Base-by-base conservation (phyloP, 2,329 filamentous ascomycete genomes). In the Plectosphaerella plurivora region DNA sequence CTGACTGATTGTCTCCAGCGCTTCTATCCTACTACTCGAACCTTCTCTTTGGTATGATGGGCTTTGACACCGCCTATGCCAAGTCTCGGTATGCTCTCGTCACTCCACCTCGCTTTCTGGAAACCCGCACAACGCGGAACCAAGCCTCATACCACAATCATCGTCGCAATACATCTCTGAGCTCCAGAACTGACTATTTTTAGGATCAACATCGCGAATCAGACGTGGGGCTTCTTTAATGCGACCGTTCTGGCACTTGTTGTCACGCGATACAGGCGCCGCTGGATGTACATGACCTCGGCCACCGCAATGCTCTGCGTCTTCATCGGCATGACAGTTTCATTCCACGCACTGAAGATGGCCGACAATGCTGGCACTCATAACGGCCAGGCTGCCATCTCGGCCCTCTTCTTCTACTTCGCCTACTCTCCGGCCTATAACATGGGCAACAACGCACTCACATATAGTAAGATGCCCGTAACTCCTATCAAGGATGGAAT, bases 371-470 rank as follows among this genome's bases (percentile, higher is more conserved):
- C 50, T 5, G 55, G 56, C n/a, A 59, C 55, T n/a, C 57, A 57
- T 24, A 65, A 68, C 55, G 51, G 54, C 52, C 63, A 54, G 7
- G 66, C 71, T 6, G 67, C 63, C 28, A 67, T 70, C 20, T 65
- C 72, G 3, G 67, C 66, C 20, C 67, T 86, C 33, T 77, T 85
- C 65, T 86, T 83, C 65, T 82, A 81, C 58, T 86, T 83, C 56
- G 69, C 73, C 4, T 86, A 84, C 63, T 75, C 74, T 10, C 79
- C 82, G 4, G 73, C 70, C 55, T 87, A 86, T 63, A 86, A 86
- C 59, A 73, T 86, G 48, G 83, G 82, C n/a, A 84, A 85, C 64
- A 87, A 86, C 61, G 80, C 83, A 14, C 69, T 87, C 51, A 84
- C 81, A 1, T 85, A 85, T 65, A 85, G 75, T 78, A 63, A 66